A percentile compares a stretch with the other conserved stretches of the same genome.
phyloP scores from a whole-genome alignment of 352 stramenopile species.

The Phytophthora ramorum region DNA sequence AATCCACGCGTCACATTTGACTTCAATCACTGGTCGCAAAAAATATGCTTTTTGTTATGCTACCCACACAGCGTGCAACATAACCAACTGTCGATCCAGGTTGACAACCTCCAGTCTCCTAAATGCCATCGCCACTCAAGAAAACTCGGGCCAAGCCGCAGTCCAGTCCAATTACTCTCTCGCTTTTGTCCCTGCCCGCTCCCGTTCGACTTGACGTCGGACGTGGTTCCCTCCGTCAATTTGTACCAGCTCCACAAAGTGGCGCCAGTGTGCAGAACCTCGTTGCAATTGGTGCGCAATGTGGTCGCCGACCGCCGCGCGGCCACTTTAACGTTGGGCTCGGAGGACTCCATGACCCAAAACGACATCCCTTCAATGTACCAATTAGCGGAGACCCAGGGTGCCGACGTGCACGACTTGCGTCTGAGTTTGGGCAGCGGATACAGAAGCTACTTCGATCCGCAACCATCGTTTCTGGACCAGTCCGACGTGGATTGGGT shows the following conservation, averaged over 20 bases:
- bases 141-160: neutral
- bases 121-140: neutral
- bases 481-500: neutral
- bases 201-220: neutral
- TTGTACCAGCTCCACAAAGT: neutral
- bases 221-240: neutral
- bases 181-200: neutral
- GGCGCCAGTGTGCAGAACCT: slow-evolving; percentile 4
- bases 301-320: neutral
- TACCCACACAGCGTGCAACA: too few species aligned
- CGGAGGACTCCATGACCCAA: neutral
- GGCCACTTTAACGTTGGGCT: neutral
- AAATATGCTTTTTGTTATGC: too few species aligned
- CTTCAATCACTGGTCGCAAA: too few species aligned
- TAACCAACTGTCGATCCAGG: too few species aligned
- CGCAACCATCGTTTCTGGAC: neutral
- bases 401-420: neutral
- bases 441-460: neutral
- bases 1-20: too few species aligned
- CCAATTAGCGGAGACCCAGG: neutral
- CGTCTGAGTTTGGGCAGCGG: neutral
- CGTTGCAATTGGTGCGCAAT: neutral
- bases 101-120: too few species aligned
- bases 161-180: neutral
- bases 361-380: neutral